These are phyloP conservation scores for Hypoxylon fragiforme DNA, from an alignment of 495 filamentous ascomycete genomes.

Conservation along the genomic window DNA sequence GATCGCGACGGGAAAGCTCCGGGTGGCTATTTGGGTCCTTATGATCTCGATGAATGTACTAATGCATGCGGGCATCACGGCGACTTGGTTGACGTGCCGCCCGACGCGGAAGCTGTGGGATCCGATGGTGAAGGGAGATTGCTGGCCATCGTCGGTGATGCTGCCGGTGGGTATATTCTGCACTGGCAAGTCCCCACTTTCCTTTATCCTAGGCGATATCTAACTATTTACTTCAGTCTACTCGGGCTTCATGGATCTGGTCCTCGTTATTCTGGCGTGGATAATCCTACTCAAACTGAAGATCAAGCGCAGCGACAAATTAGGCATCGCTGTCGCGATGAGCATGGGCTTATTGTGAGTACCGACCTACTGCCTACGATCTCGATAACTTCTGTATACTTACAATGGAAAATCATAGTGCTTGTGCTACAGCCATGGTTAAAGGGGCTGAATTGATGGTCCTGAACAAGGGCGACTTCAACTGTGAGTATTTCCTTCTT, in stretches of 20 bases:
- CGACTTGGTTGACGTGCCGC: conserved; percentile 34
- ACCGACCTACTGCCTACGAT: background rate
- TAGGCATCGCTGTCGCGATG: conserved; percentile 37
- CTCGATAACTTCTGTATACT: too few species aligned
- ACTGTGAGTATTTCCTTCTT: conserved; percentile 25
- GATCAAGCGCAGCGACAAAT: conserved; percentile 39
- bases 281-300: conserved; percentile 37
- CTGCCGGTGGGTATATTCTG: conserved; percentile 15
- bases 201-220: background rate
- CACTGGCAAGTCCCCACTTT: conserved; percentile 21
- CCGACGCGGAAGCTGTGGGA: conserved; percentile 33
- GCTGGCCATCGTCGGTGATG: conserved; percentile 26
- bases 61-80: conserved; percentile 17
- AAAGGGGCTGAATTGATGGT: conserved; percentile 29
- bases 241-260: conserved; percentile 36
- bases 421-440: conserved; percentile 35
- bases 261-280: conserved; percentile 36
- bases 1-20: conserved; percentile 23
- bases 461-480: conserved; percentile 28
- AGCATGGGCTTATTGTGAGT: conserved; percentile 39
- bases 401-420: conserved; percentile 19
- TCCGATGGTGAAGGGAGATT: conserved; percentile 15
- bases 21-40: conserved; percentile 30
- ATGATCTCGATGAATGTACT: conserved; percentile 35
- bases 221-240: conserved; percentile 27